Conservation (phyloP, 2,329 filamentous ascomycete genomes). For the Didymella pinodella region DNA sequence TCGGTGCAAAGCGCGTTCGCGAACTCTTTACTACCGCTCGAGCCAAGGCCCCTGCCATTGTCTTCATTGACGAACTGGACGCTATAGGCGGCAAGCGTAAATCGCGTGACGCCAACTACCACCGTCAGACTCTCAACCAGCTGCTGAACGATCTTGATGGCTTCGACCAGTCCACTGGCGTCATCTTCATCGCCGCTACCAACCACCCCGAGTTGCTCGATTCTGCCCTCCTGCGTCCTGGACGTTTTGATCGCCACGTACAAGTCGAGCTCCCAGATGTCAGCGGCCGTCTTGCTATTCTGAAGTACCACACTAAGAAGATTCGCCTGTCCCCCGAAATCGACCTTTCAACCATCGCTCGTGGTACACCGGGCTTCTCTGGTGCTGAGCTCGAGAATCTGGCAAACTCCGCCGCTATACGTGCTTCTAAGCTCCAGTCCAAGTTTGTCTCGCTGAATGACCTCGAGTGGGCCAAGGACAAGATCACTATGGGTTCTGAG, state of each 20-base stretch:
- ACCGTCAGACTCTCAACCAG: conserved; percentile 97
- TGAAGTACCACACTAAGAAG: conserved; percentile 93
- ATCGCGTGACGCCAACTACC: conserved; percentile 89
- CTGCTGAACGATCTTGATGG: conserved; percentile 96
- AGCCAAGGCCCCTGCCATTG: conserved; percentile 85
- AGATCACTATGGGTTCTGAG: conserved; percentile 96
- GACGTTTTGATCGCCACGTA: conserved; percentile 94
- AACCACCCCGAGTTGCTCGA: conserved; percentile 95
- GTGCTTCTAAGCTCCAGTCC: conserved; percentile 87
- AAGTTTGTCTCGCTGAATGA: conserved; percentile 77
- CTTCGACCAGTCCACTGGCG: conserved; percentile 91
- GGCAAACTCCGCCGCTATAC: conserved; percentile 93
- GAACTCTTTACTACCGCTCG: conserved; percentile 88
- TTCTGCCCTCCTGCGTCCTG: conserved; percentile 91
- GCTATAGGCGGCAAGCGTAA: conserved; percentile 95
- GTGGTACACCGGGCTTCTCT: conserved; percentile 88
- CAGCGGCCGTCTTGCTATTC: conserved; percentile 87
- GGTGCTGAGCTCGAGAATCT: conserved; percentile 97
- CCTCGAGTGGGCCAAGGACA: conserved; percentile 98
- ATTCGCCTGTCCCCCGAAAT: conserved; percentile 82
- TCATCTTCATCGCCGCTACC: conserved; percentile 95
- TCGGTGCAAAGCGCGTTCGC: conserved; percentile 93
- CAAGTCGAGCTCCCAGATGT: conserved; percentile 90
- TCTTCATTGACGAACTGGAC: conserved; percentile 94
- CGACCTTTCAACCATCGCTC: conserved; percentile 82